Evolutionary conservation across 2,329 filamentous ascomycete species (phyloP), one percentile per base, ranked within the genome.

Genomic region (Colletotrichum sp.): DNA sequence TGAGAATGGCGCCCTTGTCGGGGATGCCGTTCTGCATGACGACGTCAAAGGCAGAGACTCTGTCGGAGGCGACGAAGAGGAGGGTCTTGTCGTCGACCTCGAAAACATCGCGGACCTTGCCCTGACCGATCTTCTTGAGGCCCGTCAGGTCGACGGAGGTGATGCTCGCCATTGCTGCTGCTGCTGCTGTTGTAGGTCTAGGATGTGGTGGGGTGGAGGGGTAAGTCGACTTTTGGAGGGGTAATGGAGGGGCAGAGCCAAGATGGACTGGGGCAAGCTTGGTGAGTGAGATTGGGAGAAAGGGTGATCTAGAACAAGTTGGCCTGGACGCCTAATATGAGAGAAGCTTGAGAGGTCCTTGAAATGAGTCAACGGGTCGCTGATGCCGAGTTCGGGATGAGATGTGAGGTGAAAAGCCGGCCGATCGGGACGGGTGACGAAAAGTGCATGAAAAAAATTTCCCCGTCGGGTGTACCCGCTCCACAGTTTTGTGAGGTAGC

Each of bases 31-130:
- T 98, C 81, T 91, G 87, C 89, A 98, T 93, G 80, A 98, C 92
- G 80, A 98, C 95, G 90, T 99, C 96, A 88, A 96, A 99, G 72
- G 97, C 97, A 28, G 95, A 98, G 84, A 98, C 97, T 79, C 97
- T 94, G 87, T 98, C 96, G 16, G 95, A 94, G 28, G 95, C 94
- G 71, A 96, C 92, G 83, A 98, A 96, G 72, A 98, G 93, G 6
- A 98, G 91, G 4, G 92, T 94, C 72, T 90, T 86, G 72, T 92
- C 87, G 82, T 95, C 92, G 70, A 98, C 87, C 77, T 91, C 89
- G 84, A 95, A 98, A 49, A 98, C 90, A 82, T 98, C 95, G 81
- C 95, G 92, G 30, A 98, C 95, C 87, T 98, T 98, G 80, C 89
- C 88, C 44, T 84, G 83, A 49, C 82, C 81, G 65, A 83, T 70